Conservation (phyloP, 2,329 filamentous ascomycete species). For the Neofusicoccum sp. region DNA sequence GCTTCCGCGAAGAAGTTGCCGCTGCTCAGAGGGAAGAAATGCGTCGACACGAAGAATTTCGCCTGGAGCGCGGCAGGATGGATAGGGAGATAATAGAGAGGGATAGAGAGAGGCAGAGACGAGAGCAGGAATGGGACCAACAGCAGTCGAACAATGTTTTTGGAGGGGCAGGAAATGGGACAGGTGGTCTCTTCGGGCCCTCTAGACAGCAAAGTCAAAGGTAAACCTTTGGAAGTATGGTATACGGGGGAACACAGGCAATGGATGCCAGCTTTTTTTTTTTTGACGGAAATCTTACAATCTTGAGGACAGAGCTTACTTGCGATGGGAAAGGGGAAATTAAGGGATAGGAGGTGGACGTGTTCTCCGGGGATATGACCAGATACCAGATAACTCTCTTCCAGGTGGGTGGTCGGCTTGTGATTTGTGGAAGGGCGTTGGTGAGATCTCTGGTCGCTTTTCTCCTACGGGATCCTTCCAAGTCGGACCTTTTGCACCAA, state of each 20-base stretch:
- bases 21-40: slow-evolving; percentile 3
- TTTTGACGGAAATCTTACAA: background rate
- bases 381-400: background rate
- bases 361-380: background rate
- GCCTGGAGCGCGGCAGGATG: background rate
- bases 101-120: background rate
- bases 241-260: background rate
- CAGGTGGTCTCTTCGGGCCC: slow-evolving; percentile 3
- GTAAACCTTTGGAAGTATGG: background rate
- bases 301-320: background rate
- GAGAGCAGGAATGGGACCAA: slow-evolving; percentile 1
- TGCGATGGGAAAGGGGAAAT: background rate
- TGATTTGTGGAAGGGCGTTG: too few relatives aligned
- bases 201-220: background rate
- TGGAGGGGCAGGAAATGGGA: background rate
- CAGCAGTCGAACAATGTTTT: slow-evolving; percentile 5
- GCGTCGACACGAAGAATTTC: background rate
- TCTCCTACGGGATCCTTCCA: too few relatives aligned
- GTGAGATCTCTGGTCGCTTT: background rate
- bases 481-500: too few relatives aligned
- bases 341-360: background rate
- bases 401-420: background rate
- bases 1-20: slow-evolving; percentile 5
- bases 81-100: background rate
- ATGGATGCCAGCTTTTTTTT: background rate